Base-by-base conservation (phyloP, 805 yeast species). In the Yarrowia bubula region DNA sequence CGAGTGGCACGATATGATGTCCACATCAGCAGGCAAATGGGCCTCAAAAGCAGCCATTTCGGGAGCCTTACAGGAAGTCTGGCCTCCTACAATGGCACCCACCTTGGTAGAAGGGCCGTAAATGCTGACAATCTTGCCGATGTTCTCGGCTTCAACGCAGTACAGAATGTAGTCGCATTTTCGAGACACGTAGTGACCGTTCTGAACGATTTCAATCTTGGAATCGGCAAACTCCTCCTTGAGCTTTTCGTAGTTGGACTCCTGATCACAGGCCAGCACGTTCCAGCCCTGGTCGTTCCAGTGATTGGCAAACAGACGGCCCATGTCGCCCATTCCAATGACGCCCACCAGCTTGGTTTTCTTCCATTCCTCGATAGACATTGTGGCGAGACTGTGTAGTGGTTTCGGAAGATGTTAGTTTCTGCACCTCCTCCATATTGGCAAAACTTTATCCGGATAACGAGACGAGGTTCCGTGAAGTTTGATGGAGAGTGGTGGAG, bases 281-380 rank as follows among this genome's bases (percentile, higher is more conserved):
- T 74, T 82, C 96, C 97, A 91, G 1, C 98, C 98, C 1, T 91
- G 92, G 62, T 82, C 81, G 33, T 90, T 80, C 71, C 95, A 87
- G 64, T 87, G 77, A 18, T 81, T 79, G 65, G 98, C 98, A 72
- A 95, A 95, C 71, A 95, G 77, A 41, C 84, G 78, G 8, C 99
- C 99, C 99, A 95, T 95, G 75, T 93, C 98, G 35, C 99, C 99
- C 39, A 93, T 82, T 2, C 99, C 99, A 67, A 95, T 92, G 68
- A 95, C 89, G 1, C 99, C 99, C 51, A 95, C 83, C 18, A 79
- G 80, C 73, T 87, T 88, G 18, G 78, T 68, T 13, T 66, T 65
- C 65, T 81, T 79, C 83, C 81, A 79, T 18, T 50, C 58, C 33
- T 63, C 47, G 35, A 53, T 44, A 22, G 53, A 35, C 42, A 41